Percentiles rank a stretch among this genome's conserved stretches.
Evolutionary conservation across 208 protist genomes (phyloP).

Genomic region (Perkinsela sp.): DNA sequence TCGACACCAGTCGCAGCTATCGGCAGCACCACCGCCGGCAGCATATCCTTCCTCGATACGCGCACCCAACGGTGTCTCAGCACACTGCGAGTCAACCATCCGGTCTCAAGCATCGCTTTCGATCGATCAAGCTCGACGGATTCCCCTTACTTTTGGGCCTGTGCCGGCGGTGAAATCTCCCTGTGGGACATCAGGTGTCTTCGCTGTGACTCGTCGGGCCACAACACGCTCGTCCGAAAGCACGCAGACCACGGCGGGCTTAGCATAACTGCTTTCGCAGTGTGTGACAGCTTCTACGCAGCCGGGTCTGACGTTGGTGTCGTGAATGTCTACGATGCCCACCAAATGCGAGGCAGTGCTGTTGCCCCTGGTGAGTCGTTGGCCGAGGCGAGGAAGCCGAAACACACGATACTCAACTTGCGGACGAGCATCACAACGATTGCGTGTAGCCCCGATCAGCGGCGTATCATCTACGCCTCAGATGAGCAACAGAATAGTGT

Average conservation of each 20-base stretch:
- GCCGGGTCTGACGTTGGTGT: not conserved
- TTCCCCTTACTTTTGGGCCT: not conserved
- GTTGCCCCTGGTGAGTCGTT: too few relatives aligned
- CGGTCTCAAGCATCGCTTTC: not conserved
- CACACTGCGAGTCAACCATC: not conserved
- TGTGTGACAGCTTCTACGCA: not conserved
- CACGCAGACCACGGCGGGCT: not conserved
- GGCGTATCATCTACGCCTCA: not conserved
- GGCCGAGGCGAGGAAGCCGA: not conserved
- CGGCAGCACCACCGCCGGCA: not conserved
- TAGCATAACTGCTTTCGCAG: not conserved
- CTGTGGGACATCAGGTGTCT: not conserved
- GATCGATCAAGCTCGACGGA: not conserved
- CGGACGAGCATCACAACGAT: not conserved
- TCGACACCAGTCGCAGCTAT: not conserved
- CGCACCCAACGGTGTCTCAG: not conserved
- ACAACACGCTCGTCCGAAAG: not conserved
- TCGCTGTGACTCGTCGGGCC: not conserved
- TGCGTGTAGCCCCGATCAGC: not conserved
- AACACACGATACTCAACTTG: not conserved
- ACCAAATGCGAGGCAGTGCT: not conserved
- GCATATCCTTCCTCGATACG: not conserved
- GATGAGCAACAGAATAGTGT: not conserved
- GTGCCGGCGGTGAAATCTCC: not conserved
- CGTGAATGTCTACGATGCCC: not conserved